Base-by-base conservation (phyloP, 225 moss, liverwort and hornwort species). In the Antitrichia curtipendula region DNA sequence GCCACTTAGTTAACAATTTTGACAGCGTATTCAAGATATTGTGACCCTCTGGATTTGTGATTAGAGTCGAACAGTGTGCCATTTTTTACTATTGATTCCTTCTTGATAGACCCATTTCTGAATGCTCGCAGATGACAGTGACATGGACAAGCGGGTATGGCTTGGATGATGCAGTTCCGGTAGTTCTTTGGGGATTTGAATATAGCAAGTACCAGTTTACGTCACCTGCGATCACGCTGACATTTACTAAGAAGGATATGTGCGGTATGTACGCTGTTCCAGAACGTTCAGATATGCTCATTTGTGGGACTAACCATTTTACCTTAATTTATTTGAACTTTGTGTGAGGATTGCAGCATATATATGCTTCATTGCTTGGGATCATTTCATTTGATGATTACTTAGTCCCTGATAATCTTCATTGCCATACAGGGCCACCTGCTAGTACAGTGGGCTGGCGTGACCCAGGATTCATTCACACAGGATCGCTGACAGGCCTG, bases 131-230 rank as follows among this genome's bases (percentile, higher is more conserved):
- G 96, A 94, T 96, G 79, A 95, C 95, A 22, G 95, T 96, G 76
- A 96, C 96, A 50, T 96, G 96, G 96, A 96, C 96, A 60, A 96
- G 96, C 82, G 96, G 95, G n/a, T 95, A 92, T 79, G 85, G 91
- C 72, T 65, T 75, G 69, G 66, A 82, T 40, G 95, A 93, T 76
- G 94, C 93, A 56, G 86, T 87, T 82, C 95, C 96, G 9, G 65
- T 95, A 25, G 89, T 95, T 63, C 52, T 83, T 5, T 96, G 92
- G 91, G 91, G 92, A 43, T 40, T 64, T n/a, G 88, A 89, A 82
- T 74, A 87, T 21, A 92, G 76, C 62, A 87, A 88, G 74, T 62
- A 68, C 36, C 90, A 86, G 75, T 86, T 74, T 31, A 90, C 87
- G 34, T 84, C 91, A 71, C 52, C 91, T 49, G 96, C 96, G 23